Base-by-base conservation (phyloP, 441 rosid species). In the Mallotus repandus region DNA sequence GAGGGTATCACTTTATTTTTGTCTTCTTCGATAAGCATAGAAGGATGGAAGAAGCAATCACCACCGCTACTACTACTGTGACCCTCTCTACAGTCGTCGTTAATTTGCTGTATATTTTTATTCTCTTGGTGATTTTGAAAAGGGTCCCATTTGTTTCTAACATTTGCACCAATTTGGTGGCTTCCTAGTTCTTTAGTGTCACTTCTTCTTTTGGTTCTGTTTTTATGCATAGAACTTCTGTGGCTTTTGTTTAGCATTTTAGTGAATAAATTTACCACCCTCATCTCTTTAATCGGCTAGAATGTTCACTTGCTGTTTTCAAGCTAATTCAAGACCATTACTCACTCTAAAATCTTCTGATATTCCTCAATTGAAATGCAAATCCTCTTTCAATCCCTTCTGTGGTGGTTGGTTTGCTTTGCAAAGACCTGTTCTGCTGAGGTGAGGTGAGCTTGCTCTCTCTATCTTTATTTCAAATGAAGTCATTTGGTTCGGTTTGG, bases 91-190 rank as follows among this genome's bases (percentile, higher is more conserved):
- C 75, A 60, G n/a, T n/a, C n/a, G 69, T 18, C 58, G 9, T 61
- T 35, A 5, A 61, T 14, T 32, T 61, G 19, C 46, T 61, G 14
- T 61, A 61, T 32, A 25, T n/a, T n/a, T 25, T 25, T 25, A 25
- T 9, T 35, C 2, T 9, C 0, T 62, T 35, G 46, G 60, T 29
- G 70, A 74, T 72, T 81, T 75, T 76, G 62, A 43, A 68, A 16
- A 70, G 81, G 82, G 79, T 72, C 80, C 78, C 77, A 60, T 78
- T 69, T 65, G 43, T 54, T 56, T 49, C 53, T 69, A 52, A 38
- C 13, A 38, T 57, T 70, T 70, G 66, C 59, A 12, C 12, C 49
- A 3, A 46, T 81, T 59, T 53, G 50, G 57, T 64, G 73, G 67
- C 75, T 60, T 76, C 12, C 15, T 7, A 3, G n/a, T 16, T 43